A percentile compares a stretch with the other conserved stretches of the same genome.
phyloP scores from a whole-genome alignment of 331 rosid genomes.

The Arachis monticola region DNA sequence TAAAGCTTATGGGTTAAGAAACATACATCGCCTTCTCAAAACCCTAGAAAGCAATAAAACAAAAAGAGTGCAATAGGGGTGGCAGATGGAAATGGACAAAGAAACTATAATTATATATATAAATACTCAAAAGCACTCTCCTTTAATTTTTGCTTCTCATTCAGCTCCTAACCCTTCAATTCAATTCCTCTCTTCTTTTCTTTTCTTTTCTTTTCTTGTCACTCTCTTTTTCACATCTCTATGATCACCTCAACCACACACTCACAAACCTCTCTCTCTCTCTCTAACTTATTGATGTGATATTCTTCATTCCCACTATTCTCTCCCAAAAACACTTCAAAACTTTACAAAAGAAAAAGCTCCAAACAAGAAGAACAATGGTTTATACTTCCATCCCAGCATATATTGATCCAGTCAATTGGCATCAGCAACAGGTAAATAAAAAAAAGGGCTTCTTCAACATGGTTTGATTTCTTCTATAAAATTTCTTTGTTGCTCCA shows the following conservation, averaged over 20 bases:
- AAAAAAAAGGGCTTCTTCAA: constrained; percentile 41
- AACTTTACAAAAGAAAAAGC: constrained; percentile 84
- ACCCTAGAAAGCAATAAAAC: constrained; percentile 79
- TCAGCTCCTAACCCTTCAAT: constrained; percentile 22
- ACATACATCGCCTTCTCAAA: constrained; percentile 70
- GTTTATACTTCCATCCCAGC: constrained; percentile 90
- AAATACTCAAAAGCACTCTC: constrained; percentile 68
- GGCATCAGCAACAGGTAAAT: constrained; percentile 86
- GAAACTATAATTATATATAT: constrained; percentile 58
- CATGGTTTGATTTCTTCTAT: constrained; percentile 35
- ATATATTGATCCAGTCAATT: constrained; percentile 90
- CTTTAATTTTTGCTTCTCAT: constrained; percentile 71
- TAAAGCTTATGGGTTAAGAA: constrained; percentile 78
- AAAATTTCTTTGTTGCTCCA: constrained; percentile 39
- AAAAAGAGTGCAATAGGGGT: constrained; percentile 56
- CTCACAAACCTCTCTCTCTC: constrained; percentile 3
- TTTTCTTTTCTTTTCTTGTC: constrained; percentile 38
- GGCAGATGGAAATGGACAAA: constrained; percentile 38
- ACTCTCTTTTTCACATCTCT: constrained; percentile 38
- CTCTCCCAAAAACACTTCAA: constrained; percentile 57
- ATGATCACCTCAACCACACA: constrained; percentile 35
- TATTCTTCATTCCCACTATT: constrained; percentile 68
- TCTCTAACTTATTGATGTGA: constrained; percentile 65
- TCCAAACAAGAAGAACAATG: constrained; percentile 59
- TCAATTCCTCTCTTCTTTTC: constrained; percentile 37